phyloP scores from a whole-genome alignment of 2,329 filamentous ascomycete genomes.

The Thermoascus crustaceus region DNA sequence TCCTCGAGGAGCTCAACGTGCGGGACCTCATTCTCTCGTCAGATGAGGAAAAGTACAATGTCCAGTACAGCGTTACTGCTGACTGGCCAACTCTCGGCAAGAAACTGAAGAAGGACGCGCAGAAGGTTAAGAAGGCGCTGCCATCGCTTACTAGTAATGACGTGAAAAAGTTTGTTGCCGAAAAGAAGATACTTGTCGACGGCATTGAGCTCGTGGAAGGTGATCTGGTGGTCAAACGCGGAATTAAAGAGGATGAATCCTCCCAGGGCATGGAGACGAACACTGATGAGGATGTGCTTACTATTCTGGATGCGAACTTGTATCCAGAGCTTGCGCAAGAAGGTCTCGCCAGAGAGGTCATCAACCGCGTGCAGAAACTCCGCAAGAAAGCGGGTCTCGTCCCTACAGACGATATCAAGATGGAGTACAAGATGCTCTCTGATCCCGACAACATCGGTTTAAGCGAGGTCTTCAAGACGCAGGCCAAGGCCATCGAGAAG shows the following conservation, averaged over 20 bases:
- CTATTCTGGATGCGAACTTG: slow-evolving; percentile 73
- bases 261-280: slow-evolving; percentile 75
- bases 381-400: slow-evolving; percentile 89
- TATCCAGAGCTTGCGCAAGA: slow-evolving; percentile 83
- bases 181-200: slow-evolving; percentile 70
- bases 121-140: slow-evolving; percentile 83
- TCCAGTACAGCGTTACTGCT: slow-evolving; percentile 80
- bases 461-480: slow-evolving; percentile 59
- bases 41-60: slow-evolving; percentile 84
- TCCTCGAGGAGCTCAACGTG: slow-evolving; percentile 86
- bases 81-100: slow-evolving; percentile 94
- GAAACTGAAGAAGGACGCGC: slow-evolving; percentile 93
- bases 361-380: slow-evolving; percentile 84
- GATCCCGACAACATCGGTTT: slow-evolving; percentile 73
- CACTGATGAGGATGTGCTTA: slow-evolving; percentile 81
- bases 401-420: slow-evolving; percentile 87
- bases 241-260: slow-evolving; percentile 62
- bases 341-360: slow-evolving; percentile 81
- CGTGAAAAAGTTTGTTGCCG: slow-evolving; percentile 67
- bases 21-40: slow-evolving; percentile 73
- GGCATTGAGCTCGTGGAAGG: slow-evolving; percentile 75
- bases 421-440: slow-evolving; percentile 77
- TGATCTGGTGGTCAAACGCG: slow-evolving; percentile 75
- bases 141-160: slow-evolving; percentile 69
- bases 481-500: slow-evolving; percentile 64